Base-by-base conservation (phyloP, 2,329 filamentous ascomycete species). In the Emmonsia crescens region DNA sequence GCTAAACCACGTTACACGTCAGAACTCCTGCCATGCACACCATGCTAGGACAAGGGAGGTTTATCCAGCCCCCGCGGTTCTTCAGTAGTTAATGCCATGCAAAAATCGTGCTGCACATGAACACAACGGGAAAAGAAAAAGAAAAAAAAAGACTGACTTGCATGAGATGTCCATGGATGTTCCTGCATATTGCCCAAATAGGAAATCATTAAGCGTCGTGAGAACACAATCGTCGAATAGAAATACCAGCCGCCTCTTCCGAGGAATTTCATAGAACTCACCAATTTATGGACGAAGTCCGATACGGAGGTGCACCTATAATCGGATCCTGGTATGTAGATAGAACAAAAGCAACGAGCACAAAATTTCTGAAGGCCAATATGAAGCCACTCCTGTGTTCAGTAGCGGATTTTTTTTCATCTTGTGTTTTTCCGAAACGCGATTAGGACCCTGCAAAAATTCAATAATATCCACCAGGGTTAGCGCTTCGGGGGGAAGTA, bases 171-270 rank as follows among this genome's bases (percentile, higher is more conserved):
- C 40, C 55, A 42, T 42, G 29, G 38, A 29, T 57, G 14, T 57
- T 57, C 38, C 55, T 57, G 38, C 55, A 31, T 57, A 57, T 57
- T 57, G 29, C 55, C 38, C 38, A 31, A 57, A 44, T 16, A 10
- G 14, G 55, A 44, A 57, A 57, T 3, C 6, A 21, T 57, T 24
- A 31, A 44, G 5, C 38, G 9, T 48, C 10, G 44, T 48, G 3
- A 9, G 10, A 8, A 8, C 40, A 40, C 2, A 42, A 3, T 19
- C n/a, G 42, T 19, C n/a, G 16, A 42, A 36, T 36, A 48, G 3
- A 48, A 27, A 12, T 14, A 1, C 10, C 21, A 27, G 12, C 44
- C 44, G 21, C 44, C 21, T n/a, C 12, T 24, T 54, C 51, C 16
- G 16, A 55, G 29, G 51, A 55, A 36, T 12, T 55, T 55, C 16